phyloP scores from a whole-genome alignment of 495 filamentous ascomycete genomes.

The Trichoderma asperelloides region DNA sequence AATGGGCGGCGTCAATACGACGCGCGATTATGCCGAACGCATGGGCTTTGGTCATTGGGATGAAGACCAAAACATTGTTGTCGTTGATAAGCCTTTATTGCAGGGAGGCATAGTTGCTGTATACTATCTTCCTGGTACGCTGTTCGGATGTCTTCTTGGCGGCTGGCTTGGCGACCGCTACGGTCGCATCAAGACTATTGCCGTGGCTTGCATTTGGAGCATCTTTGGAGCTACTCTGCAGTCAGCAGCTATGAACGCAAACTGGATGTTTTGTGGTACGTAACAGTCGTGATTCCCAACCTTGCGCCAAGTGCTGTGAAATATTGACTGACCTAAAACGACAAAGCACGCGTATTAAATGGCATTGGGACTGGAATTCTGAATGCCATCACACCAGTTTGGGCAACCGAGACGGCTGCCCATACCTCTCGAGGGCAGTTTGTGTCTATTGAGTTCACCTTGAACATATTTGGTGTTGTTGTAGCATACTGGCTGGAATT shows the following conservation, averaged over 20 bases:
- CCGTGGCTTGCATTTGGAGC: constrained; percentile 45
- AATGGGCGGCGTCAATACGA: constrained; percentile 65
- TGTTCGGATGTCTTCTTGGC: constrained; percentile 50
- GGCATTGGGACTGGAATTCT: constrained; percentile 67
- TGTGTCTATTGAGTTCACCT: constrained; percentile 63
- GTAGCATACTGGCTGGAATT: constrained; percentile 49
- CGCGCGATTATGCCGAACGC: constrained; percentile 52
- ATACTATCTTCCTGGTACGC: constrained; percentile 57
- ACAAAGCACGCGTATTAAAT: constrained; percentile 51
- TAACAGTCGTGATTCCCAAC: background rate
- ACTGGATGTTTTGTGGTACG: constrained; percentile 64
- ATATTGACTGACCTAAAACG: background rate
- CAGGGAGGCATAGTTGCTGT: constrained; percentile 63
- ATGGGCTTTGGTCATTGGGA: constrained; percentile 59
- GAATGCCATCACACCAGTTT: constrained; percentile 64
- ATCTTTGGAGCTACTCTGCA: constrained; percentile 52
- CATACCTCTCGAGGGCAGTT: constrained; percentile 63
- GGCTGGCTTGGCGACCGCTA: constrained; percentile 54
- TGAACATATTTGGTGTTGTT: constrained; percentile 68
- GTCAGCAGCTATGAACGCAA: constrained; percentile 51
- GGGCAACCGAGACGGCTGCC: constrained; percentile 58
- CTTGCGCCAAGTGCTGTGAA: background rate
- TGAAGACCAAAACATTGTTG: constrained; percentile 3
- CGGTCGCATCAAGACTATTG: constrained; percentile 55
- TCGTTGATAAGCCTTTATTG: constrained; percentile 31